These are phyloP conservation scores for Erucastrum elatum DNA, from an alignment of 345 rosid genomes.

Conservation along the genomic window DNA sequence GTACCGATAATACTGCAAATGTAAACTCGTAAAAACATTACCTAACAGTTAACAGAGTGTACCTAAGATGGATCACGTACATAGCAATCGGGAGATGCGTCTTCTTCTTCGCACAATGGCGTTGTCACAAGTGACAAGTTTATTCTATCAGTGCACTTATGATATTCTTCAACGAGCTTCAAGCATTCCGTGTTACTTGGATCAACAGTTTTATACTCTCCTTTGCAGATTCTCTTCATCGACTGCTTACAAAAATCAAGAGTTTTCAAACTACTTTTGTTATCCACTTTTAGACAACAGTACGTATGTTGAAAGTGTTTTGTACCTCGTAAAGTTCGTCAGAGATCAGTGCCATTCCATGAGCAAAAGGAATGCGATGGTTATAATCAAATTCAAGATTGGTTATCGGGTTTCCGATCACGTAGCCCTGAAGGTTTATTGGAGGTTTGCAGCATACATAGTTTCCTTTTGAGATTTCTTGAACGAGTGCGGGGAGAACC, in stretches of 20 bases:
- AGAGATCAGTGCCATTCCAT: conserved; percentile 57
- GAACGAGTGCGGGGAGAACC: conserved; percentile 53
- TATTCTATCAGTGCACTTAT: conserved; percentile 16
- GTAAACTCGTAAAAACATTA: conserved; percentile 17
- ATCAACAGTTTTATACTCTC: conserved; percentile 22
- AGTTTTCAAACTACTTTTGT: background rate
- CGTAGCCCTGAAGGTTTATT: conserved; percentile 62
- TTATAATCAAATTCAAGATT: conserved; percentile 35
- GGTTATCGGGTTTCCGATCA: conserved; percentile 61
- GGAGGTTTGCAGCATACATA: conserved; percentile 21
- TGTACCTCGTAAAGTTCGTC: conserved; percentile 57
- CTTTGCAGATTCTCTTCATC: conserved; percentile 30
- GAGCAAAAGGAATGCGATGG: conserved; percentile 48
- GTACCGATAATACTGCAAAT: conserved; percentile 21
- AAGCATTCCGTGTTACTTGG: conserved; percentile 26
- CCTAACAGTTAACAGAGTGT: conserved; percentile 30
- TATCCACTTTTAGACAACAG: conserved; percentile 1
- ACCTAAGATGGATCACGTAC: conserved; percentile 23
- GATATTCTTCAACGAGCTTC: conserved; percentile 19
- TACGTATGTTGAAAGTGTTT: background rate
- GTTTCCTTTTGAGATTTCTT: conserved; percentile 39
- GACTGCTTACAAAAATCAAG: conserved; percentile 11
- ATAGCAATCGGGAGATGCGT: conserved; percentile 25
- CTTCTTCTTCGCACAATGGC: conserved; percentile 36
- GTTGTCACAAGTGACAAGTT: background rate